phyloP scores from a whole-genome alignment of 1,284 basidiomycete species.

The Filobasidium uniguttulatum region DNA sequence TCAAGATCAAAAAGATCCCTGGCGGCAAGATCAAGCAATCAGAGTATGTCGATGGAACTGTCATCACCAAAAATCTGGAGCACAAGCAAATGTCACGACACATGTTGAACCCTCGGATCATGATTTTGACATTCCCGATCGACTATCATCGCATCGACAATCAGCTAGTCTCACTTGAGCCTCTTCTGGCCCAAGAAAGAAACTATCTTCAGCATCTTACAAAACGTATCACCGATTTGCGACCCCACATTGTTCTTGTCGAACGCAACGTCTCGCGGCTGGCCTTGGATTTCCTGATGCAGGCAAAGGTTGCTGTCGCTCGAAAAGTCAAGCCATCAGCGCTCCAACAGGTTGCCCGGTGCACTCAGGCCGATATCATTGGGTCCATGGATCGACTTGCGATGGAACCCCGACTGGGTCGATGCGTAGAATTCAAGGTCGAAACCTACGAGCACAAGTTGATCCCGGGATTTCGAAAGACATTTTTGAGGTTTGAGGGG shows the following conservation, averaged over 20 bases:
- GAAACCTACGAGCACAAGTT: conserved; percentile 89
- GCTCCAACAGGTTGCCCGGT: conserved; percentile 73
- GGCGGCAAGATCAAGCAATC: conserved; percentile 83
- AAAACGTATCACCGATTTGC: conserved; percentile 71
- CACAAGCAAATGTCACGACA: conserved; percentile 57
- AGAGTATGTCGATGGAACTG: conserved; percentile 92
- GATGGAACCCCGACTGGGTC: conserved; percentile 75
- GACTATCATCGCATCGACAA: conserved; percentile 90
- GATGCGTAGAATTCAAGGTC: conserved; percentile 73
- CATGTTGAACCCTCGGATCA: conserved; percentile 59
- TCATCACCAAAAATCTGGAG: conserved; percentile 95
- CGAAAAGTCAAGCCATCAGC: conserved; percentile 78
- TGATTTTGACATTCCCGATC: conserved; percentile 89
- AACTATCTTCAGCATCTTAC: conserved; percentile 86
- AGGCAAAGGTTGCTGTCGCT: conserved; percentile 80
- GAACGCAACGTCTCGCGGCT: conserved; percentile 84
- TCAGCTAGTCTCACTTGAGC: conserved; percentile 85
- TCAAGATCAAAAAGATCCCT: conserved; percentile 98
- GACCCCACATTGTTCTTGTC: conserved; percentile 85
- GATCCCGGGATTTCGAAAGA: conserved; percentile 82
- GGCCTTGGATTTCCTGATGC: conserved; percentile 76
- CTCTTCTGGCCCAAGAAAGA: conserved; percentile 84
- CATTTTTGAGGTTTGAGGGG: conserved; percentile 94
- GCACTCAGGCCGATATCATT: conserved; percentile 90
- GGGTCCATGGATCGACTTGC: conserved; percentile 90